phyloP scores from a whole-genome alignment of 768 basidiomycete species.

The Lentinula raphanica region DNA sequence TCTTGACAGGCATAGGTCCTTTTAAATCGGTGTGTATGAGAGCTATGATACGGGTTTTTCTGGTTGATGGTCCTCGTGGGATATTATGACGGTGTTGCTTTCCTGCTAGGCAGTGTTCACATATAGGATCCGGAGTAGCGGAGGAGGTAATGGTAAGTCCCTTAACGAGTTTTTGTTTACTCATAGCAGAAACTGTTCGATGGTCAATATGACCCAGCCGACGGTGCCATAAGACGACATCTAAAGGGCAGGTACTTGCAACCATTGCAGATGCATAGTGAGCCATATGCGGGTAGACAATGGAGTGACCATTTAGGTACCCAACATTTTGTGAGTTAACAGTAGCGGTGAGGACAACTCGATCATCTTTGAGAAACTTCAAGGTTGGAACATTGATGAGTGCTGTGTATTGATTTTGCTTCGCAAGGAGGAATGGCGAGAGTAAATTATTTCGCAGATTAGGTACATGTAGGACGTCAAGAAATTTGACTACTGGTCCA shows the following conservation, averaged over 20 bases:
- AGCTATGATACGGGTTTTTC: neutral
- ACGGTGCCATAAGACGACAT: too few relatives aligned
- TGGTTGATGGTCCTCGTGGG: neutral
- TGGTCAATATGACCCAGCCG: too few relatives aligned
- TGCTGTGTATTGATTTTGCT: neutral
- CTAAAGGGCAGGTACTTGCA: too few relatives aligned
- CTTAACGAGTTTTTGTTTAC: too few relatives aligned
- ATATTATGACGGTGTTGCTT: neutral
- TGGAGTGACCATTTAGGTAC: neutral
- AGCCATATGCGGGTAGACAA: neutral
- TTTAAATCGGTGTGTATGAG: slow-evolving; percentile 15
- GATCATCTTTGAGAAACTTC: neutral
- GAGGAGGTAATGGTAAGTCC: too few relatives aligned
- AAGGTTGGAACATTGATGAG: neutral
- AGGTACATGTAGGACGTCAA: slow-evolving; percentile 16
- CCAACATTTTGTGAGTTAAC: neutral
- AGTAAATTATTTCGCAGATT: neutral
- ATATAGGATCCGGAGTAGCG: too few relatives aligned
- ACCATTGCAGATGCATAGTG: too few relatives aligned
- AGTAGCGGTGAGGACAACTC: neutral
- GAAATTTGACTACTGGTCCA: slow-evolving; percentile 9
- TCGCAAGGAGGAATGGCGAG: neutral
- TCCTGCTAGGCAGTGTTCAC: too few relatives aligned
- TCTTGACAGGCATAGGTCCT: slow-evolving; percentile 15
- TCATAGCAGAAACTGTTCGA: too few relatives aligned